Evolutionary conservation across 345 rosid species (phyloP).

Genomic region (Syzygium grande): DNA sequence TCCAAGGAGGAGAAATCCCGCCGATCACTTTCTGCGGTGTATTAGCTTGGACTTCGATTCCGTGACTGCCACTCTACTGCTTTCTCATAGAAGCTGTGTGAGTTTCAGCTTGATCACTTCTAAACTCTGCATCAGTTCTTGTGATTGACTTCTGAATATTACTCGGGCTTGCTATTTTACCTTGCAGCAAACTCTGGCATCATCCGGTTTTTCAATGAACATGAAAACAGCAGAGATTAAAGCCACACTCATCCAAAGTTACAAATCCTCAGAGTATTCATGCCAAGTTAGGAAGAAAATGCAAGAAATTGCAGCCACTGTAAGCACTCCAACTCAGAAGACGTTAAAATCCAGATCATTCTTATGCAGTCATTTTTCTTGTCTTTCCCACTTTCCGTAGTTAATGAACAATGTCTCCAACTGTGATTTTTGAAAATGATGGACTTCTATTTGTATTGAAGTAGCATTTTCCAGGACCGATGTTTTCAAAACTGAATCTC

Average conservation of each 20-base stretch:
- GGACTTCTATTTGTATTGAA: not conserved
- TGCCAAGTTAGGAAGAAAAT: constrained; percentile 6
- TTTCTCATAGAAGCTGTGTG: not conserved
- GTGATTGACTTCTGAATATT: not conserved
- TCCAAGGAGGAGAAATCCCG: constrained; percentile 19
- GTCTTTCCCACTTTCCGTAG: not conserved
- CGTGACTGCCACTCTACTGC: not conserved
- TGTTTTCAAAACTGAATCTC: not conserved
- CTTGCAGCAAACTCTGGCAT: not conserved
- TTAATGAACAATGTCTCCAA: not conserved
- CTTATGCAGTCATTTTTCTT: not conserved
- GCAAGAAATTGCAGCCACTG: constrained; percentile 4
- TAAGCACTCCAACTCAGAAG: not conserved
- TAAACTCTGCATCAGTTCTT: not conserved
- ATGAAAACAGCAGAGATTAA: constrained; percentile 3
- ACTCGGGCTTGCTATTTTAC: not conserved
- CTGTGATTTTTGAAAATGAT: not conserved
- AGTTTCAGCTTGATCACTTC: not conserved
- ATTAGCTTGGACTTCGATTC: constrained; percentile 1
- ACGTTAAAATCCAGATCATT: not conserved
- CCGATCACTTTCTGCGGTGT: not conserved
- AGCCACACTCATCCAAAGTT: constrained; percentile 4
- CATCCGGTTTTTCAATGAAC: not conserved
- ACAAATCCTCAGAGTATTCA: constrained; percentile 4
- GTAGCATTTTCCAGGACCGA: not conserved